A percentile compares a stretch with the other conserved stretches of the same genome.
Evolutionary conservation across 805 yeast species (phyloP).

Genomic region (Sugiyamaella boreocaroliniensis): DNA sequence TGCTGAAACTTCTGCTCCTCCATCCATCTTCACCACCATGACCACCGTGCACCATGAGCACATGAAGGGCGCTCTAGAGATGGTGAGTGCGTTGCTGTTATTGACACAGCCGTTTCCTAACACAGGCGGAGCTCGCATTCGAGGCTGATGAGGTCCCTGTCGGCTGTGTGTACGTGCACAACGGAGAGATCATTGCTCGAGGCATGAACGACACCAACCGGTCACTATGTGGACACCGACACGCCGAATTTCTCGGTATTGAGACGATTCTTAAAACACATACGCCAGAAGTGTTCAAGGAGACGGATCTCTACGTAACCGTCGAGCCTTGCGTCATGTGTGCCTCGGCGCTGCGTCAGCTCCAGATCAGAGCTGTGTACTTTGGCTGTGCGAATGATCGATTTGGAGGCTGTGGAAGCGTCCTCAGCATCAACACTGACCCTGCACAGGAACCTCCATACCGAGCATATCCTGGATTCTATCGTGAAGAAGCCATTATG

Average conservation of each 20-base stretch:
- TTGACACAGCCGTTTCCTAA: no score
- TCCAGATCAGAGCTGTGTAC: conserved; percentile 63
- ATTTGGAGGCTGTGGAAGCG: conserved; percentile 95
- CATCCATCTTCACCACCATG: background rate
- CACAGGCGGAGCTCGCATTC: conserved; percentile 55
- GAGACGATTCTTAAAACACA: conserved; percentile 40
- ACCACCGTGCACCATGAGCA: conserved; percentile 19
- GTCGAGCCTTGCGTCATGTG: conserved; percentile 99
- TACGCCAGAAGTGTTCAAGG: conserved; percentile 36
- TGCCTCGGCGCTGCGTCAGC: conserved; percentile 81
- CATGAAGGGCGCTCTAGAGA: conserved; percentile 33
- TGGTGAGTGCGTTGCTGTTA: no score
- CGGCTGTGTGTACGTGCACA: conserved; percentile 64
- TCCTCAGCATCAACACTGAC: conserved; percentile 52
- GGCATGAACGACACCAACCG: conserved; percentile 86
- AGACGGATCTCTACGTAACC: conserved; percentile 76
- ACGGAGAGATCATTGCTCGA: conserved; percentile 50
- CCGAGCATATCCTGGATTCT: conserved; percentile 65
- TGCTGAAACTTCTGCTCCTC: background rate
- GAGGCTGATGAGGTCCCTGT: conserved; percentile 74
- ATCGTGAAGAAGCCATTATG: conserved; percentile 75
- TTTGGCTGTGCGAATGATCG: conserved; percentile 94
- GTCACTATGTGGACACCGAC: conserved; percentile 73
- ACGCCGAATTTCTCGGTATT: conserved; percentile 87
- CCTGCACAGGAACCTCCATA: conserved; percentile 36